Evolutionary conservation across 495 filamentous ascomycete species (phyloP), one percentile per base, ranked within the genome.

Genomic region (Penicillium nucicola): DNA sequence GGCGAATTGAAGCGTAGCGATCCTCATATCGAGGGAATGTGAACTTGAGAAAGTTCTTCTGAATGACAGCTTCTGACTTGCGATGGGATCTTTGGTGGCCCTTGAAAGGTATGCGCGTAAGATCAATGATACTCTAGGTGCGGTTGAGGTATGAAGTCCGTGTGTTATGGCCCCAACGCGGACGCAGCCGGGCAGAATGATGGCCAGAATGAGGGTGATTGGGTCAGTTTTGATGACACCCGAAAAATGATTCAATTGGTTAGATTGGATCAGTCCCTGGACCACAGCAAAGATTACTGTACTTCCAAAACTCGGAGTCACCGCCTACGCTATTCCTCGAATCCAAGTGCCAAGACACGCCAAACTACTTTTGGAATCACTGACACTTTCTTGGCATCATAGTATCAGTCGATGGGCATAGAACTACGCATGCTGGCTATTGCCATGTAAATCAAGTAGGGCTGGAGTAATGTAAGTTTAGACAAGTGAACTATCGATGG

Each of bases 1-100:
- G 37, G 79, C 75, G 61, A 92, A 88, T 65, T 95, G 90, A n/a
- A 96, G 76, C 41, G 83, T 88, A 2, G 82, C 90, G 47, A 95
- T 88, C 57, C 78, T 83, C 89, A 92, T 92, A n/a, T 52, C 48
- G 37, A 46, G 54, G 25, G 23, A 36, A 7, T 43, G 58, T 4
- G 56, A 57, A 1, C 22, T 50, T 17, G 62, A 66, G 19, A 66
- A 56, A 6, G 23, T 45, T 25, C 51, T 19, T 9, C 30, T 13
- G 5, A 20, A 9, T 6, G 8, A 25, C 1, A 7, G 1, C 7
- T 19, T 42, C 13, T 23, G 19, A 23, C 28, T 19, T 35, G 19
- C 32, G 9, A 22, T 10, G 7, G 2, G 3, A 15, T 14, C 7
- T 25, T 17, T 5, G 2, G 19, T 20, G 12, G n/a, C 0, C 4